These are phyloP conservation scores for Phytopythium sindhum DNA, from an alignment of 352 stramenopile species.

Conservation along the genomic window DNA sequence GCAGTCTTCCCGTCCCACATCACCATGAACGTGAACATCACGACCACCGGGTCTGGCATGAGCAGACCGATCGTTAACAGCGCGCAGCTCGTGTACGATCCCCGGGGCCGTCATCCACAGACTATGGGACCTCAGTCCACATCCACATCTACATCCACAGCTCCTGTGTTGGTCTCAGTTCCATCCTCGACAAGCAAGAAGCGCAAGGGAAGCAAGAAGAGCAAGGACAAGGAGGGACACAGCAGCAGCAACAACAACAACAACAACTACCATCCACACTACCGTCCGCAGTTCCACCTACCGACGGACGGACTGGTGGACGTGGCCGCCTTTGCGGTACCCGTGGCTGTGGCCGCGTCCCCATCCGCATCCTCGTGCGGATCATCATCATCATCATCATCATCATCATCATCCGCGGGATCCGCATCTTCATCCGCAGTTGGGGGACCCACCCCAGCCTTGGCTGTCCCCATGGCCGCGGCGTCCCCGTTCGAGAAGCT, in stretches of 20 bases:
- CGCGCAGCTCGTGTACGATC: conserved; percentile 3
- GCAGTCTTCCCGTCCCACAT: conserved; percentile 9
- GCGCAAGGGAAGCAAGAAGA: conserved; percentile 1
- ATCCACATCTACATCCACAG: not conserved
- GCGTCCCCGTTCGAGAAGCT: conserved; percentile 79
- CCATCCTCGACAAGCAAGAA: not conserved
- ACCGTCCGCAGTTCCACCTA: no score
- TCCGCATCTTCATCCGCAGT: not conserved
- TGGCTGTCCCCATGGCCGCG: not conserved
- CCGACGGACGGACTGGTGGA: not conserved
- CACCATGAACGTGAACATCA: conserved; percentile 15
- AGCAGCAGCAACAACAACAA: not conserved
- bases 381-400: not conserved
- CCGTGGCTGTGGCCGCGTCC: not conserved
- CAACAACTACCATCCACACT: not conserved
- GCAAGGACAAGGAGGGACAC: not conserved
- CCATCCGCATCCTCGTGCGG: not conserved
- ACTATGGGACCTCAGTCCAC: not conserved
- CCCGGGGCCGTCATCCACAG: not conserved
- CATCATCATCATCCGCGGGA: not conserved
- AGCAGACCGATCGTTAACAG: not conserved
- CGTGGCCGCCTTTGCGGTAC: not conserved
- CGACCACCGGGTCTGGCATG: not conserved
- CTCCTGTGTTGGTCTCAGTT: not conserved
- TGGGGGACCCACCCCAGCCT: not conserved